Conservation (phyloP, 2,329 filamentous ascomycete species). For the Curvularia sp. region DNA sequence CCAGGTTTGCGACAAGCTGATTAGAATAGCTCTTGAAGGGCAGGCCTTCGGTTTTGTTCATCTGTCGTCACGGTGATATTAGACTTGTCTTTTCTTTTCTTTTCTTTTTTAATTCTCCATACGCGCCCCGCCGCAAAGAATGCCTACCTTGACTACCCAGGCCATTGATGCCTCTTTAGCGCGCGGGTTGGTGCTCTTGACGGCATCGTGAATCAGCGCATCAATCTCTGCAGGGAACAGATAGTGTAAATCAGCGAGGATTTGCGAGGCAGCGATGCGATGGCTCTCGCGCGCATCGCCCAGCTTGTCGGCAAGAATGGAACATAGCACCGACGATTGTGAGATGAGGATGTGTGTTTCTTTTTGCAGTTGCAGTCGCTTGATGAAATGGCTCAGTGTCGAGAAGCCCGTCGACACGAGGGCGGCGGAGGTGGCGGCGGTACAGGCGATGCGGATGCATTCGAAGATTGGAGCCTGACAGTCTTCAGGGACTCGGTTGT, state of each 20-base stretch:
- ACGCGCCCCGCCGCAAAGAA: constrained; percentile 8
- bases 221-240: constrained; percentile 77
- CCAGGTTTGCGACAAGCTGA: constrained; percentile 81
- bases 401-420: constrained; percentile 86
- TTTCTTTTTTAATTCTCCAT: not conserved
- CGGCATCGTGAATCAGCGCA: constrained; percentile 75
- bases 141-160: constrained; percentile 77
- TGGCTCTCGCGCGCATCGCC: constrained; percentile 89
- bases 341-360: constrained; percentile 72
- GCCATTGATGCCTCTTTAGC: constrained; percentile 85
- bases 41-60: constrained; percentile 80
- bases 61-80: constrained; percentile 57
- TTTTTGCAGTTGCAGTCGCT: constrained; percentile 84
- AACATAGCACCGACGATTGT: constrained; percentile 74
- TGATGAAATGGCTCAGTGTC: constrained; percentile 84
- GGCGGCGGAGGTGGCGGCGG: constrained; percentile 73
- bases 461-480: constrained; percentile 80
- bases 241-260: constrained; percentile 78
- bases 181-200: constrained; percentile 80
- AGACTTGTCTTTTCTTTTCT: constrained; percentile 9
- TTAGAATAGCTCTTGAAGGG: constrained; percentile 86
- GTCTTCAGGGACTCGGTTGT: constrained; percentile 83
- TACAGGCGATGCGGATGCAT: constrained; percentile 76
- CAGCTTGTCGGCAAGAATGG: constrained; percentile 81
- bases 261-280: constrained; percentile 74